These are phyloP conservation scores for Sarocladium brachiariae DNA, from an alignment of 2,329 filamentous ascomycete species.

Conservation along the genomic window DNA sequence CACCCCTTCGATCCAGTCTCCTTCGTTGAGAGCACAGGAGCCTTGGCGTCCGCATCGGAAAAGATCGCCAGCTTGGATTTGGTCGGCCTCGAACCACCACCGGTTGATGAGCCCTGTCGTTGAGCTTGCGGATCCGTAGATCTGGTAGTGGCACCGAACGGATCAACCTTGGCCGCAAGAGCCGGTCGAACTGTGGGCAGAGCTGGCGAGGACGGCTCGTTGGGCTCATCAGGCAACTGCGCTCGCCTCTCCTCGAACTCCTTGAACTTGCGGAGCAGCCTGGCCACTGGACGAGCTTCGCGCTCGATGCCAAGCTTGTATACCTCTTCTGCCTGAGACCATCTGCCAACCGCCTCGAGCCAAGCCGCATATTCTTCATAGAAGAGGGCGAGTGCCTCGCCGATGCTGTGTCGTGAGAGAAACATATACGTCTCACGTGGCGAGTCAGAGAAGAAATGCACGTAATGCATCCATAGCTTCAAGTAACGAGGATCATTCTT, in stretches of 20 bases:
- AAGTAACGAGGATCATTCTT: conserved; percentile 93
- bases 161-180: conserved; percentile 77
- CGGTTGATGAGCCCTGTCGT: conserved; percentile 39
- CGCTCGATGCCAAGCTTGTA: conserved; percentile 84
- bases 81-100: conserved; percentile 52
- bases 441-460: conserved; percentile 85
- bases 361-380: conserved; percentile 96
- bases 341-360: conserved; percentile 77
- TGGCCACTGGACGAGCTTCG: conserved; percentile 74
- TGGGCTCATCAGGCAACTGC: conserved; percentile 52
- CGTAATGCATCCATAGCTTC: conserved; percentile 90
- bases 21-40: conserved; percentile 48
- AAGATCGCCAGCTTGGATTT: conserved; percentile 88
- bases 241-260: conserved; percentile 83
- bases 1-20: conserved; percentile 63
- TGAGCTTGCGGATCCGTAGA: conserved; percentile 61
- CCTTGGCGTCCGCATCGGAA: conserved; percentile 63
- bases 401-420: conserved; percentile 79
- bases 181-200: conserved; percentile 77
- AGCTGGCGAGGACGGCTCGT: conserved; percentile 77
- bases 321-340: conserved; percentile 89
- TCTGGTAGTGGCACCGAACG: conserved; percentile 57
- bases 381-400: conserved; percentile 79
- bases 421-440: conserved; percentile 91
- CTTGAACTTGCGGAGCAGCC: conserved; percentile 80